These are phyloP conservation scores for Salix koriyanagi DNA, from an alignment of 345 rosid genomes.

Conservation along the genomic window DNA sequence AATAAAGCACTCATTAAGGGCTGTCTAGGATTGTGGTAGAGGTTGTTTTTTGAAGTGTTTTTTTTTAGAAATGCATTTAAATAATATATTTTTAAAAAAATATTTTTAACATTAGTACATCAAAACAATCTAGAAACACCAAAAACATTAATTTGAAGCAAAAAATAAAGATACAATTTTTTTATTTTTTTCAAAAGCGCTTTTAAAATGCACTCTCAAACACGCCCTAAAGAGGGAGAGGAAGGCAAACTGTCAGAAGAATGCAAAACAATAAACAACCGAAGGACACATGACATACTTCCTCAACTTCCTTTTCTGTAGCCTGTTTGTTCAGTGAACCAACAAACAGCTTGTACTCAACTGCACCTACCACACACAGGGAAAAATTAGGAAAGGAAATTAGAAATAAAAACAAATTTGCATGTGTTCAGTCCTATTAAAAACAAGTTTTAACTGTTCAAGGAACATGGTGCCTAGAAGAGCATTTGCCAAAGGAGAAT, in stretches of 20 bases:
- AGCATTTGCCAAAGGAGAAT: background rate
- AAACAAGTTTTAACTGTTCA: background rate
- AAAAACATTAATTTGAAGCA: no score
- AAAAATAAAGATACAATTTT: no score
- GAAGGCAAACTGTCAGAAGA: background rate
- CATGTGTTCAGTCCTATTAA: background rate
- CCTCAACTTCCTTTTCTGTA: constrained; percentile 88
- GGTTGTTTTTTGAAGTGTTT: no score
- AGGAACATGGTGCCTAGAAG: no score
- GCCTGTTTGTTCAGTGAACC: constrained; percentile 94
- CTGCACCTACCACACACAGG: constrained; percentile 57
- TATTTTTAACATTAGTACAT: no score
- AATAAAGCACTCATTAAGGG: background rate
- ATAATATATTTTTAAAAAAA: no score
- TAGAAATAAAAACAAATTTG: background rate
- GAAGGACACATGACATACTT: constrained; percentile 41
- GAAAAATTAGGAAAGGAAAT: background rate
- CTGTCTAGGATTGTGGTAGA: no score
- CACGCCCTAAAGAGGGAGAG: background rate
- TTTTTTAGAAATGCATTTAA: no score
- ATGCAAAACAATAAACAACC: constrained; percentile 7
- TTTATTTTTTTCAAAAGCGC: no score
- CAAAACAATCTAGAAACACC: no score
- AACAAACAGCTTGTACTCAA: constrained; percentile 90
- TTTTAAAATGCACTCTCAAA: no score